Evolutionary conservation across 1,284 basidiomycete species (phyloP).

Genomic region (Fomitopsis schrenkii): DNA sequence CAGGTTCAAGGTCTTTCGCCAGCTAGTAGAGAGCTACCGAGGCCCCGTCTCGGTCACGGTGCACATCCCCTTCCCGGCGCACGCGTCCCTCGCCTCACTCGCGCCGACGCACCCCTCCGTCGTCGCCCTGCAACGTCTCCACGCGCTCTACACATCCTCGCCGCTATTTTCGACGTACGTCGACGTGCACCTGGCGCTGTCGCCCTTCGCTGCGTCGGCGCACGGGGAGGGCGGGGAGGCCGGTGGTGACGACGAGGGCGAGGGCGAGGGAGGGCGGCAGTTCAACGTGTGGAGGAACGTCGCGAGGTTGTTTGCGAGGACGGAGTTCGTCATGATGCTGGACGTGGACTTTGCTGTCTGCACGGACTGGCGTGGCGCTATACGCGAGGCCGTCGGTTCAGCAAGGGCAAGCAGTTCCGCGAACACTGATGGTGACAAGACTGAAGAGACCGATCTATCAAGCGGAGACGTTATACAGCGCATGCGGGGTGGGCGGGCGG

Average conservation of each 20-base stretch:
- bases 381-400: slow-evolving; percentile 32
- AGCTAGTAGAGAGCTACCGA: slow-evolving; percentile 68
- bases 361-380: slow-evolving; percentile 66
- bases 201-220: slow-evolving; percentile 47
- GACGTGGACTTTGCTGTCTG: slow-evolving; percentile 84
- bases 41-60: slow-evolving; percentile 82
- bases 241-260: slow-evolving; percentile 3
- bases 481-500: slow-evolving; percentile 48
- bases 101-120: slow-evolving; percentile 24
- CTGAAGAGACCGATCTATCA: slow-evolving; percentile 1
- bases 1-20: slow-evolving; percentile 66
- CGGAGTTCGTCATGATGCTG: slow-evolving; percentile 82
- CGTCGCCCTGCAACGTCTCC: slow-evolving; percentile 52
- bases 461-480: slow-evolving; percentile 33
- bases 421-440: neutral
- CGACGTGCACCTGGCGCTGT: slow-evolving; percentile 85
- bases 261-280: slow-evolving; percentile 51
- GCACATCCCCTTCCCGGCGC: slow-evolving; percentile 47
- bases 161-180: slow-evolving; percentile 64
- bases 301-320: slow-evolving; percentile 76
- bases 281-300: slow-evolving; percentile 87
- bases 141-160: slow-evolving; percentile 60
- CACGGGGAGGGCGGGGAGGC: neutral
- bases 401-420: neutral
- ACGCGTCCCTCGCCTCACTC: slow-evolving; percentile 22